Conservation (phyloP, 805 yeast genomes). For the Candida ulmi region DNA sequence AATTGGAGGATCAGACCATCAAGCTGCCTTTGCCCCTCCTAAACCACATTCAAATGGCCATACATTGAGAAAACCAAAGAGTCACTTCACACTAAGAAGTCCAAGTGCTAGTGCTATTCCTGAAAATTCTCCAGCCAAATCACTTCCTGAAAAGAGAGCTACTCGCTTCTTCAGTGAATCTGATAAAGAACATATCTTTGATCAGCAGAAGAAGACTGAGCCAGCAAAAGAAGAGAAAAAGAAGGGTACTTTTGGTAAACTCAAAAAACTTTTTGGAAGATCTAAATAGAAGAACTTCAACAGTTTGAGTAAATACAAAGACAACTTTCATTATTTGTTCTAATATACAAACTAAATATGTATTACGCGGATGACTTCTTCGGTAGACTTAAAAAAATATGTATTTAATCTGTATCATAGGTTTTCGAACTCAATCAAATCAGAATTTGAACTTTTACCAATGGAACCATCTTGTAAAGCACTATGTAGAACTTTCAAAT, state of each 20-base stretch:
- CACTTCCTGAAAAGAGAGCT: constrained; percentile 19
- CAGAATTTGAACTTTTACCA: constrained; percentile 5
- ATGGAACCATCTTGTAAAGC: constrained; percentile 10
- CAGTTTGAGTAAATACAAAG: too few relatives aligned
- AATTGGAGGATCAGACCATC: constrained; percentile 1
- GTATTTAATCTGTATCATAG: constrained; percentile 5
- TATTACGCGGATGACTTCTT: too few relatives aligned
- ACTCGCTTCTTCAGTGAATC: constrained; percentile 26
- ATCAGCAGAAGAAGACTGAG: constrained; percentile 6
- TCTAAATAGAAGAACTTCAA: constrained; percentile 7
- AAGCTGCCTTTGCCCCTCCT: constrained; percentile 14
- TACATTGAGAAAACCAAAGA: constrained; percentile 19
- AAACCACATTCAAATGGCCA: constrained; percentile 6
- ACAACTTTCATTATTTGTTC: too few relatives aligned
- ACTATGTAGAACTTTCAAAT: constrained; percentile 27
- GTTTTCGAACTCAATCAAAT: constrained; percentile 41
- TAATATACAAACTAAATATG: too few relatives aligned
- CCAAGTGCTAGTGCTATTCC: constrained; percentile 15
- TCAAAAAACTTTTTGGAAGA: constrained; percentile 37
- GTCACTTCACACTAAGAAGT: constrained; percentile 23
- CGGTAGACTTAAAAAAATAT: too few relatives aligned
- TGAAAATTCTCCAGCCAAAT: constrained; percentile 22
- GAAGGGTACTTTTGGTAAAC: constrained; percentile 29
- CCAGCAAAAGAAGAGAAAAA: constrained; percentile 19
- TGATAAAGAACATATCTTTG: constrained; percentile 9